Percentiles rank a stretch among this genome's conserved stretches.
These are phyloP conservation scores for Kickxella alabastrina DNA, from an alignment of 192 early-diverging fungal genomes.

Conservation along the genomic window DNA sequence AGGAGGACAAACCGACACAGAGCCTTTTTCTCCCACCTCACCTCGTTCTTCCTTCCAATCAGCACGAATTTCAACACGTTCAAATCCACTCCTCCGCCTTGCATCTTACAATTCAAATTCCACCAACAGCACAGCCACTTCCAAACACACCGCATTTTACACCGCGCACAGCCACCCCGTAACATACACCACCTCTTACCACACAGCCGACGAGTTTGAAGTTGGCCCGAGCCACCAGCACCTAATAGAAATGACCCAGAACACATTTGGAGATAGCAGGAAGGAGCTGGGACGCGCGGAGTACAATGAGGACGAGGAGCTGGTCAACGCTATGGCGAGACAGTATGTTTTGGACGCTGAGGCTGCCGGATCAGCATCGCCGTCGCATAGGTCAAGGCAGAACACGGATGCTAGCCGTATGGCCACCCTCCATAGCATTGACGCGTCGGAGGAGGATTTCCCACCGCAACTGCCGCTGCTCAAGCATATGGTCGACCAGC, in stretches of 20 bases:
- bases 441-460: constrained; percentile 15
- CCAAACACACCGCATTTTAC: constrained; percentile 41
- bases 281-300: constrained; percentile 3
- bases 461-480: no score
- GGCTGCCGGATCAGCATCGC: constrained; percentile 34
- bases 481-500: no score
- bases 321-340: constrained; percentile 32
- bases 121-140: constrained; percentile 17
- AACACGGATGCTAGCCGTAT: constrained; percentile 26
- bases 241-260: constrained; percentile 1
- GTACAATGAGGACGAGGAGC: constrained; percentile 16
- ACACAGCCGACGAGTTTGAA: constrained; percentile 19
- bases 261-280: neutral
- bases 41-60: constrained; percentile 16
- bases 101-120: constrained; percentile 13
- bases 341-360: constrained; percentile 46
- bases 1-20: no score
- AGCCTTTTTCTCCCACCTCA: no score
- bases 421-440: constrained; percentile 7
- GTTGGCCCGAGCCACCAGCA: no score
- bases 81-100: constrained; percentile 4
- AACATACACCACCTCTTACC: constrained; percentile 16
- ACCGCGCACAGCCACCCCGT: constrained; percentile 21
- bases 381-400: constrained; percentile 29
- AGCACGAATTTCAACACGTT: neutral